Conservation (phyloP, 345 rosid species). For the Eucalyptus marginata region DNA sequence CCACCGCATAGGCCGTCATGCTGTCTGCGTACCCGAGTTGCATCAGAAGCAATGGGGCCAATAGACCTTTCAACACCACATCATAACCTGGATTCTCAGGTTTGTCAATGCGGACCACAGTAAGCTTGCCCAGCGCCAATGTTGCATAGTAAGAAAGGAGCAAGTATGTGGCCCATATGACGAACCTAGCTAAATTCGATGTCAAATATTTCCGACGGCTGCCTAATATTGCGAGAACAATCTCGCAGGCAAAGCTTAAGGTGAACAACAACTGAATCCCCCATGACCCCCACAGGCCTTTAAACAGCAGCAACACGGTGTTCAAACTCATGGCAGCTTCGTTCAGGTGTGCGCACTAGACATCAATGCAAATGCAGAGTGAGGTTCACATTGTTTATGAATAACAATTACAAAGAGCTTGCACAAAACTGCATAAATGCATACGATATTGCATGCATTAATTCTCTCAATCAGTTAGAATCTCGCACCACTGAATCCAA, state of each 20-base stretch:
- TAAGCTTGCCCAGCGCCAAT: neutral
- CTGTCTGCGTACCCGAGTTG: constrained; percentile 1
- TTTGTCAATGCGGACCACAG: neutral
- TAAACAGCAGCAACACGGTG: neutral
- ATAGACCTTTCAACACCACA: neutral
- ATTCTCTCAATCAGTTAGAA: neutral
- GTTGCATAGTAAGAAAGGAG: neutral
- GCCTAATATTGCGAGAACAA: neutral
- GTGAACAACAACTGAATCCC: neutral
- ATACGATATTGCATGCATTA: neutral
- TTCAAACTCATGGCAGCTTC: neutral
- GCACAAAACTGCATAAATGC: neutral
- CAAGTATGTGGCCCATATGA: neutral
- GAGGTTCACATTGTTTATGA: neutral
- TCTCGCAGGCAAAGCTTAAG: neutral
- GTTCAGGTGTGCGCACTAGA: neutral
- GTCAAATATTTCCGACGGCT: neutral
- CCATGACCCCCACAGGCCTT: neutral
- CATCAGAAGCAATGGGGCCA: neutral
- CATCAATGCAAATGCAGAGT: neutral
- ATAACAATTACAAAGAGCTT: neutral
- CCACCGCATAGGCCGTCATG: constrained; percentile 5
- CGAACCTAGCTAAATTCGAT: neutral
- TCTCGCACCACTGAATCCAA: neutral
- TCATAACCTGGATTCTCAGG: neutral